Conservation (phyloP, 176 grass and related monocot genomes). For the Juncus effusus region DNA sequence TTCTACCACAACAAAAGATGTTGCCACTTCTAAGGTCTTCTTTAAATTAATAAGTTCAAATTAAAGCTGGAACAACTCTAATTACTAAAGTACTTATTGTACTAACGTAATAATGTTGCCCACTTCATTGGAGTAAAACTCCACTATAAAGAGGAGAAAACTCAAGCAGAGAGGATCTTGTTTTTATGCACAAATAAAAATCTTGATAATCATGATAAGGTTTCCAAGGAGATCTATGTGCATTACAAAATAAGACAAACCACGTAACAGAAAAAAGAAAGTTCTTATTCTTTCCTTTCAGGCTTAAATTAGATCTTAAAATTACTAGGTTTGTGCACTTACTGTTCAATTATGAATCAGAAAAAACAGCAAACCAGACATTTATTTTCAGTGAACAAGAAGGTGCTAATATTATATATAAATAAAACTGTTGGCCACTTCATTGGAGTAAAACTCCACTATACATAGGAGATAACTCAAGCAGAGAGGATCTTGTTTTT, state of each 20-base stretch:
- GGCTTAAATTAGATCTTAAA: too few species aligned
- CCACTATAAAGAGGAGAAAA: constrained; percentile 28
- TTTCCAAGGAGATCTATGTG: constrained; percentile 39
- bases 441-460: constrained; percentile 43
- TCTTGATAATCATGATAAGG: constrained; percentile 26
- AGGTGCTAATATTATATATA: background rate
- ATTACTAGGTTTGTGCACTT: too few species aligned
- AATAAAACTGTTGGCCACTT: constrained; percentile 19
- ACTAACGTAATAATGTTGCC: background rate
- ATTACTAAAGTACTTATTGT: too few species aligned
- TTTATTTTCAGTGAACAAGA: too few species aligned
- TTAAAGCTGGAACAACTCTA: too few species aligned
- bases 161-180: constrained; percentile 35
- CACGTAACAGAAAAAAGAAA: too few species aligned
- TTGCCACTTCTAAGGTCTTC: too few species aligned
- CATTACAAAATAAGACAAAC: constrained; percentile 10
- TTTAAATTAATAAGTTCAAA: too few species aligned
- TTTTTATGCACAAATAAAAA: constrained; percentile 41
- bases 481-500: constrained; percentile 32
- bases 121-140: constrained; percentile 43
- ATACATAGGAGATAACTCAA: constrained; percentile 29
- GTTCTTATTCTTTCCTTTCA: too few species aligned
- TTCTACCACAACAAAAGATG: too few species aligned
- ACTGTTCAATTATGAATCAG: too few species aligned
- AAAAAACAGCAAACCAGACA: too few species aligned